A percentile compares a stretch with the other conserved stretches of the same genome.
Conservation (phyloP, 2,329 filamentous ascomycete genomes). For the Aspergillus bombycis region DNA sequence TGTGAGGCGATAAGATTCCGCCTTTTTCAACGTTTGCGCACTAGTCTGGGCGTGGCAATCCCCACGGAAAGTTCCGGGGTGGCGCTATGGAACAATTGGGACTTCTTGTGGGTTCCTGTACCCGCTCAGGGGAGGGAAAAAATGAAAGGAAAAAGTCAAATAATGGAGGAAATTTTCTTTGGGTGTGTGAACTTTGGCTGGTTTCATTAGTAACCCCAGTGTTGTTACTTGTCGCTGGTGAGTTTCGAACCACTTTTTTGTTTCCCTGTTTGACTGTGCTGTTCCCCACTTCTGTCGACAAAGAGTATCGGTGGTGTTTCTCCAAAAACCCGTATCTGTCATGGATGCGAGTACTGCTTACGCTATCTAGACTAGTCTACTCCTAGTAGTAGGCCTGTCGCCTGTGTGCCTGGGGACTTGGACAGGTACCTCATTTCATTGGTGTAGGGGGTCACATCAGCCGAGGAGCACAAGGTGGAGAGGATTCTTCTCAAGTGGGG, state of each 20-base stretch:
- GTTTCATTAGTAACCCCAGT: not conserved
- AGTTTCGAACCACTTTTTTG: not conserved
- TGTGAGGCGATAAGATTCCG: slow-evolving; percentile 11
- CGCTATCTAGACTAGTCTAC: not conserved
- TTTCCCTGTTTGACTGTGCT: not conserved
- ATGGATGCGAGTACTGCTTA: not conserved
- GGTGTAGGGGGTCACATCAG: not conserved
- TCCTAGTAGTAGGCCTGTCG: not conserved
- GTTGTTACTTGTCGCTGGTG: not conserved
- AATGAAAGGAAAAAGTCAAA: not conserved
- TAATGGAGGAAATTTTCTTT: not conserved
- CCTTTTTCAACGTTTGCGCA: slow-evolving; percentile 1
- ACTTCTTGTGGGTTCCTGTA: slow-evolving; percentile 2
- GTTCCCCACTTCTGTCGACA: not conserved
- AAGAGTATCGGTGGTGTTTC: not conserved
- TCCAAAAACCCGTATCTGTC: not conserved
- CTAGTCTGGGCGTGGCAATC: slow-evolving; percentile 19
- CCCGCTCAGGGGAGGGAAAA: not conserved
- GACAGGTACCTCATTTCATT: not conserved
- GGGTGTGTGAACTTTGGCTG: not conserved
- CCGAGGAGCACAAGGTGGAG: slow-evolving; percentile 5
- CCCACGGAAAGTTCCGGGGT: slow-evolving; percentile 24
- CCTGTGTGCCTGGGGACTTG: not conserved
- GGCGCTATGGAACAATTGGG: slow-evolving; percentile 15
- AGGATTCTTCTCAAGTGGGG: slow-evolving; percentile 9